Evolutionary conservation across 148 eudicot genomes (phyloP), one percentile per base, ranked within the genome.

Genomic region (Selenicereus undatus): DNA sequence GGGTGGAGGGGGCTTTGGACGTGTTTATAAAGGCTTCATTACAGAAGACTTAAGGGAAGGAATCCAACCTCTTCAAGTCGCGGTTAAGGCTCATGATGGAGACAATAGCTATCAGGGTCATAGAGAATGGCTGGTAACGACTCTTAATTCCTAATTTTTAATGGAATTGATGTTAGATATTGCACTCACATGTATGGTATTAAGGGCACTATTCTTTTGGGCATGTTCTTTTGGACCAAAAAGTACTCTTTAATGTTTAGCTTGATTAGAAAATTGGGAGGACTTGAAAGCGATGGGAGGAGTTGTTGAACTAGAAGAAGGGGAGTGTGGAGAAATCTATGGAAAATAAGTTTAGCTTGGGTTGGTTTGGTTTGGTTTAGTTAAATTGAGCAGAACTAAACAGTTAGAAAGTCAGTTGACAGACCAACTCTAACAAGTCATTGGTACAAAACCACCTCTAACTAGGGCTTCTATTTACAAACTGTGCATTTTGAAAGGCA

Each of bases 1-100:
- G 64, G 98, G 98, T 20, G 95, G 92, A 73, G 98, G 98, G 13
- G 98, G 98, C 29, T 94, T 94, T 42, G 97, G 98, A 80, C 90
- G 87, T 79, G 98, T 94, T 79, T 94, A 91, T 86, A 94, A 94
- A 86, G 93, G 98, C 24, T 87, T 81, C 81, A 81, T 94, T 65
- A 66, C 86, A 2, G 88, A 89, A 48, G 90, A 90, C 79, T 52
- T 89, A 29, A 83, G 72, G 48, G 85, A 90, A 52, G 90, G 87
- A 48, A 39, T 87, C 73, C 81, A 90, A 82, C 84, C 93, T 24
- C 79, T 84, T 85, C 90, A 93, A 36, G 98, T 94, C 10, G 98
- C 98, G 42, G 98, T 94, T 74, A 92, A 94, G 88, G 98, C 92
- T 82, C 97, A 94, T 65, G 95, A 93, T 82, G 97, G 97, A 1